Evolutionary conservation across 148 eudicot species (phyloP).

Genomic region (Fallopia convolvulus): DNA sequence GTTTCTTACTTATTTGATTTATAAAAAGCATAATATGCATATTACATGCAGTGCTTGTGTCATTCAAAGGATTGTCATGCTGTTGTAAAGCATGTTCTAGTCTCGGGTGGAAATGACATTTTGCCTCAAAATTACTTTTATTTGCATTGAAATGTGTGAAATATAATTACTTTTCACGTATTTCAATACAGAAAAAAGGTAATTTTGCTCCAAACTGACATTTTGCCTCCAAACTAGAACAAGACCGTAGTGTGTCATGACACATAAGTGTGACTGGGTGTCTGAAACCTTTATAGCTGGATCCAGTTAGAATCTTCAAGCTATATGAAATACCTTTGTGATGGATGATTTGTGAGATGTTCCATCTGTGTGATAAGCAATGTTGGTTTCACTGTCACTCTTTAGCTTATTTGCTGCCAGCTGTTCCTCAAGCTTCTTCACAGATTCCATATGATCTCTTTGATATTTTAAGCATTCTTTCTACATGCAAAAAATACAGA

Average conservation of each 20-base stretch:
- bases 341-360: constrained; percentile 20
- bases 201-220: too few relatives aligned
- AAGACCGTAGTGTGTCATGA: not conserved
- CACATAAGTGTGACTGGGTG: not conserved
- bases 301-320: not conserved
- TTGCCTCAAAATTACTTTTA: too few relatives aligned
- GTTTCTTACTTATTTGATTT: not conserved
- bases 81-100: not conserved
- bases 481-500: constrained; percentile 24
- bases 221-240: too few relatives aligned
- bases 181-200: too few relatives aligned
- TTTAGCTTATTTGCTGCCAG: constrained; percentile 40
- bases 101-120: too few relatives aligned
- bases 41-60: not conserved
- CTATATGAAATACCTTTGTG: constrained; percentile 34
- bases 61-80: not conserved
- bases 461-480: constrained; percentile 52
- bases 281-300: not conserved
- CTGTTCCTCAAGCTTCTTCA: constrained; percentile 69
- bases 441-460: constrained; percentile 54
- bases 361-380: constrained; percentile 30
- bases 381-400: constrained; percentile 30
- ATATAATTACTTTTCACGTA: too few relatives aligned
- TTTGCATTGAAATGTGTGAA: too few relatives aligned
- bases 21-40: not conserved